Base-by-base conservation (phyloP, 2,329 filamentous ascomycete species). In the Penicillium brevicompactum region DNA sequence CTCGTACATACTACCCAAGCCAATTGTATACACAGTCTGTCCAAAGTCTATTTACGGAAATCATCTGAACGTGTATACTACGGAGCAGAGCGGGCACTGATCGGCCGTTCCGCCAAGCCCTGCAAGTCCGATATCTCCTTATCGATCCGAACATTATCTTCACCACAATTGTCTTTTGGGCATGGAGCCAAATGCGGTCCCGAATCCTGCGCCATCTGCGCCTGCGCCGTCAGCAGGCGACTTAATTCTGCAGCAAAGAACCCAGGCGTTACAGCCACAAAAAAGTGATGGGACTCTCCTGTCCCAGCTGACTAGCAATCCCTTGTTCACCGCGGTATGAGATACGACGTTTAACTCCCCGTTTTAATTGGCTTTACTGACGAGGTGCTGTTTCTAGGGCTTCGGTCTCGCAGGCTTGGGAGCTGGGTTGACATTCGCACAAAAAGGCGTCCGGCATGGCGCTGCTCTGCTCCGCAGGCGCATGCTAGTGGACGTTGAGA, bases 401-500 rank as follows among this genome's bases (percentile, higher is more conserved):
- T 90, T 97, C 66, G 94, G 94, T 64, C 89, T 99, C 50, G 94
- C 92, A 57, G 90, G 89, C 30, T 82, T 99, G 49, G 94, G 92
- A 60, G 91, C 92, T 32, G 88, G 84, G 40, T 84, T 92, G 31
- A 88, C 91, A 11, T 85, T 96, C 64, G 90, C 87, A 30, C 91
- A 94, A 60, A 88, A 88, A 69, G 90, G 90, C 32, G 74, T 89
- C 56, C 84, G 92, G 57, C 81, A 86, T 66, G 86, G 86, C 51
- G 87, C 88, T n/a, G 83, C 84, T 42, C 81, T 95, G 53, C 77
- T 96, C 55, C 89, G 91, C 47, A 87, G 89, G 50, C 90, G 93
- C 46, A 86, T 99, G 77, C 86, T 99, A 30, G 91, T 97, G 66
- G 92, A 97, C 67, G 87, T 99, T 67, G 94, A 99, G 75, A 96